Evolutionary conservation across 495 filamentous ascomycete genomes (phyloP), one percentile per base, ranked within the genome.

Genomic region (Lepraria neglecta): DNA sequence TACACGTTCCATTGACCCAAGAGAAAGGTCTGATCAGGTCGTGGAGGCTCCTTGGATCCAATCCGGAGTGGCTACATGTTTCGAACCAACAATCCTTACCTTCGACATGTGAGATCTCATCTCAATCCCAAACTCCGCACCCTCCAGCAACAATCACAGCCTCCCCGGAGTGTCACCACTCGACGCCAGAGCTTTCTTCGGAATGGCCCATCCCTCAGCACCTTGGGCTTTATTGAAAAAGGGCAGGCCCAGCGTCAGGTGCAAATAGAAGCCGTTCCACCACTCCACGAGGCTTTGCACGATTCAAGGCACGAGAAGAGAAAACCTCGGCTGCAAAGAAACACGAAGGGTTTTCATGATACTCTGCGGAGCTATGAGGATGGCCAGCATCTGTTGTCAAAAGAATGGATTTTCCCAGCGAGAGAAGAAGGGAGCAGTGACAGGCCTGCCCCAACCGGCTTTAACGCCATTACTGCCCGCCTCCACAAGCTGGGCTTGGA

Each of bases 391-490:
- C 14, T 52, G 12, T 31, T 52, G 28, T 28, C 48, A 0, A 31
- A 31, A 3, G 10, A 15, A n/a, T 52, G 48, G 48, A 38, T 9
- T 10, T 38, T 38, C 35, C 12, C 6, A 12, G 12, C 0, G 7
- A 2, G 7, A 12, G 6, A 21, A 31, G 27, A 6, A 31, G 9
- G 31, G 10, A n/a, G 48, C 27, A 52, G 27, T 24, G 27, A 31
- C 48, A 33, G 31, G n/a, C 35, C 35, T 28, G 31, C 27, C 5
- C n/a, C 48, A 19, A 33, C 17, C 28, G 48, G 48, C 0, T 31
- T 52, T 24, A 52, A 52, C 12, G 48, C 48, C 48, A 52, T 52
- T 10, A 52, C 24, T 31, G 28, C 48, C 14, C 48, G 48, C 31
- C 27, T 52, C 31, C 48, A 52, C 15, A 52, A 10, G n/a, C 28